phyloP scores from a whole-genome alignment of 495 filamentous ascomycete genomes.

The Hamigera avellanea region DNA sequence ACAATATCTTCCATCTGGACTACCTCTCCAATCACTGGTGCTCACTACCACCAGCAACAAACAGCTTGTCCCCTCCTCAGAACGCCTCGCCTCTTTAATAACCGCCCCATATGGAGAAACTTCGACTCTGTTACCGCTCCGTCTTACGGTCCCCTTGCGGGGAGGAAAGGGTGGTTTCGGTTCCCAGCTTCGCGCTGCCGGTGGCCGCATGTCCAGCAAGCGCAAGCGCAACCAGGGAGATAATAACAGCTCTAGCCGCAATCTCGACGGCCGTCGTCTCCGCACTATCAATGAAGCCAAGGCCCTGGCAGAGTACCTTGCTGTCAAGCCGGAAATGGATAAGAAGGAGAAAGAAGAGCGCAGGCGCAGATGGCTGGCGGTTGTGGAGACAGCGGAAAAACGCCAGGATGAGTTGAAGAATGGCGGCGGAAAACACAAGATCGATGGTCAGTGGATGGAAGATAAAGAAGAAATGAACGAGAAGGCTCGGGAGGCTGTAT shows the following conservation, averaged over 20 bases:
- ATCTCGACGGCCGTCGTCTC: constrained; percentile 82
- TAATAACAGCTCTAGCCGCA: constrained; percentile 76
- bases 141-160: constrained; percentile 59
- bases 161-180: constrained; percentile 98
- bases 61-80: constrained; percentile 38
- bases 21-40: constrained; percentile 42
- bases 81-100: constrained; percentile 18
- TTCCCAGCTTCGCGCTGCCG: constrained; percentile 89
- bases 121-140: constrained; percentile 68
- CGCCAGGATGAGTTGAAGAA: constrained; percentile 66
- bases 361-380: constrained; percentile 66
- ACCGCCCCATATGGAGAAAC: constrained; percentile 21
- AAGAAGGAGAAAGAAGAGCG: constrained; percentile 79
- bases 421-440: constrained; percentile 51
- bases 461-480: constrained; percentile 78
- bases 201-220: constrained; percentile 92
- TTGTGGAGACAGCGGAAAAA: constrained; percentile 71
- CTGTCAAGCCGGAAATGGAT: constrained; percentile 95
- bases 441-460: constrained; percentile 90
- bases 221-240: constrained; percentile 80
- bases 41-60: constrained; percentile 77
- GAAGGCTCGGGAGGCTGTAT: constrained; percentile 72
- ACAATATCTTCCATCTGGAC: constrained; percentile 47
- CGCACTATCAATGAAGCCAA: constrained; percentile 93
- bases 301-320: constrained; percentile 84